phyloP scores from a whole-genome alignment of 306 rosid species.

The Prunus mongolica region DNA sequence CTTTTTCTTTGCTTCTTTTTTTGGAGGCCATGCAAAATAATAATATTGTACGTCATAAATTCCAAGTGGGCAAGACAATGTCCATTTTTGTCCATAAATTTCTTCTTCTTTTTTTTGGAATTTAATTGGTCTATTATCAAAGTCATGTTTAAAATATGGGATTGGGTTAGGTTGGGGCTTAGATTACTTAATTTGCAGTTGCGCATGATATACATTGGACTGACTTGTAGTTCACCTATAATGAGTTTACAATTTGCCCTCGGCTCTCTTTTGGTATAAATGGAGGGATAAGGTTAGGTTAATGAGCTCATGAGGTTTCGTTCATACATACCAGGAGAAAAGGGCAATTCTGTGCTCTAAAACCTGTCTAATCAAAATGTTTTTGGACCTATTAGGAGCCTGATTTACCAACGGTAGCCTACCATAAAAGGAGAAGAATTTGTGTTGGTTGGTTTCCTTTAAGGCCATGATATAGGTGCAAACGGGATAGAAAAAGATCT shows the following conservation, averaged over 20 bases:
- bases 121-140: background rate
- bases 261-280: background rate
- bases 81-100: background rate
- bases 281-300: slow-evolving; percentile 1
- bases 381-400: background rate
- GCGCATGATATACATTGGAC: slow-evolving; percentile 5
- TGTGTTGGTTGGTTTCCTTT: background rate
- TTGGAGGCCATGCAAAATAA: slow-evolving; percentile 1
- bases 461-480: background rate
- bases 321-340: background rate
- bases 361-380: slow-evolving; percentile 24
- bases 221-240: background rate
- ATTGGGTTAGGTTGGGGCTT: slow-evolving; percentile 1
- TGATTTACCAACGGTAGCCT: background rate
- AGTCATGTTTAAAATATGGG: background rate
- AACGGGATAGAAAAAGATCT: no score
- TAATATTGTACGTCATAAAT: background rate
- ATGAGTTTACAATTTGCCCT: background rate
- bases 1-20: background rate
- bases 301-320: background rate
- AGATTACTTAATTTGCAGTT: background rate
- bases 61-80: background rate
- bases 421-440: slow-evolving; percentile 14
- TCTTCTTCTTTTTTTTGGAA: background rate
- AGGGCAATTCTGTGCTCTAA: background rate